Conservation (phyloP, 495 filamentous ascomycete species). For the Aspergillus avenaceus region DNA sequence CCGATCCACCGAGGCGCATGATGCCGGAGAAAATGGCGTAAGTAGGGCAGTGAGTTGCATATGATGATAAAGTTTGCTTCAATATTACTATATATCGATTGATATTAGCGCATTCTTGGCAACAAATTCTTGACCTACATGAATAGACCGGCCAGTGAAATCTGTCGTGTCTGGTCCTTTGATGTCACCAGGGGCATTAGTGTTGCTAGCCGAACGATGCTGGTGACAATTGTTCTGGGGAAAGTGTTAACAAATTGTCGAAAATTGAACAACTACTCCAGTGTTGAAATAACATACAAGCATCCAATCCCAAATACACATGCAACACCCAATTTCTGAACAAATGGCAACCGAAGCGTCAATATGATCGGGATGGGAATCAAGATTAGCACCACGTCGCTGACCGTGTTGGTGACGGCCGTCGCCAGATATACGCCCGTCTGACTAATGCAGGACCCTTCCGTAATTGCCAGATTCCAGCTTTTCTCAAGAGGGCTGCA, state of each 20-base stretch:
- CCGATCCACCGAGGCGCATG: constrained; percentile 19
- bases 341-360: constrained; percentile 13
- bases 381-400: constrained; percentile 32
- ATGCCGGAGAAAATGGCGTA: constrained; percentile 21
- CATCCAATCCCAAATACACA: constrained; percentile 24
- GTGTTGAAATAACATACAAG: constrained; percentile 15
- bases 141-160: constrained; percentile 16
- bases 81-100: constrained; percentile 12
- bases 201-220: constrained; percentile 24
- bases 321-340: constrained; percentile 18
- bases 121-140: constrained; percentile 18
- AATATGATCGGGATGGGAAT: constrained; percentile 30
- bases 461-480: constrained; percentile 24
- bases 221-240: constrained; percentile 23
- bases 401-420: constrained; percentile 36
- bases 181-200: constrained; percentile 16
- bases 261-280: too few species aligned
- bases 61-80: constrained; percentile 28
- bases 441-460: constrained; percentile 30
- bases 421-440: constrained; percentile 30
- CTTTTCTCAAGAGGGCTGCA: constrained; percentile 31
- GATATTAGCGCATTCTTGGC: not conserved
- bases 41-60: constrained; percentile 19
- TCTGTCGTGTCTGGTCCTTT: constrained; percentile 15
- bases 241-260: too few species aligned